A percentile compares a stretch with the other conserved stretches of the same genome.
Conservation (phyloP, 2,329 filamentous ascomycete genomes). For the Zarea fungicola region DNA sequence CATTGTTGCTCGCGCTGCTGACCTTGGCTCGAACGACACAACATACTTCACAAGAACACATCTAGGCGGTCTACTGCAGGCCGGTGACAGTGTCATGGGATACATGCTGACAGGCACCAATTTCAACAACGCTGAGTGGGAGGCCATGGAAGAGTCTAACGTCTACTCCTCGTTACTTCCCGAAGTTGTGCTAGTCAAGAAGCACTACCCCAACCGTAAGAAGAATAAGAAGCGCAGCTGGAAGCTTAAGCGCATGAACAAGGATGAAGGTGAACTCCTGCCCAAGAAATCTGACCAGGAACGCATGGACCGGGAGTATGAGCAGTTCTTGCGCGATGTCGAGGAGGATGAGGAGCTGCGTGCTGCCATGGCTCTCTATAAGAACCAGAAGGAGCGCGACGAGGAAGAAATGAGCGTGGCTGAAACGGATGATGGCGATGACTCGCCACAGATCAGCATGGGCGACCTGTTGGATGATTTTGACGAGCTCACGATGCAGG, state of each 20-base stretch:
- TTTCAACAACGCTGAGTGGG: constrained; percentile 85
- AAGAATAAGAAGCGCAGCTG: constrained; percentile 80
- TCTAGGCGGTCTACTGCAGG: constrained; percentile 75
- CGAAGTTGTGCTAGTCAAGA: constrained; percentile 94
- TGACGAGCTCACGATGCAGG: constrained; percentile 75
- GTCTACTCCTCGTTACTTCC: constrained; percentile 75
- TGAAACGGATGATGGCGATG: constrained; percentile 57
- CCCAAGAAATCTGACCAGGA: constrained; percentile 85
- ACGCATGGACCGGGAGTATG: constrained; percentile 86
- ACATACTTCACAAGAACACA: constrained; percentile 91
- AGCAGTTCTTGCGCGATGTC: constrained; percentile 93
- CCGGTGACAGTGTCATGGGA: constrained; percentile 91
- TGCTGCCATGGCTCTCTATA: constrained; percentile 81
- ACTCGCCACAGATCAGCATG: constrained; percentile 67
- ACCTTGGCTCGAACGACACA: constrained; percentile 79
- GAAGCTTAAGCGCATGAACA: constrained; percentile 89
- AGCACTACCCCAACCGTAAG: constrained; percentile 82
- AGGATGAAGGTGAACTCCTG: constrained; percentile 81
- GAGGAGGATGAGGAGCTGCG: constrained; percentile 91
- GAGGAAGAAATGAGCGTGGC: constrained; percentile 64
- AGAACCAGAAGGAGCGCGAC: constrained; percentile 51
- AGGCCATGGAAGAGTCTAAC: constrained; percentile 72
- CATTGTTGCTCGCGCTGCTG: constrained; percentile 79
- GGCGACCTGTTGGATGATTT: constrained; percentile 86
- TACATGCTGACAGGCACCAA: constrained; percentile 86